Conservation (phyloP, 768 basidiomycete genomes). For the Panellus pusillus region DNA sequence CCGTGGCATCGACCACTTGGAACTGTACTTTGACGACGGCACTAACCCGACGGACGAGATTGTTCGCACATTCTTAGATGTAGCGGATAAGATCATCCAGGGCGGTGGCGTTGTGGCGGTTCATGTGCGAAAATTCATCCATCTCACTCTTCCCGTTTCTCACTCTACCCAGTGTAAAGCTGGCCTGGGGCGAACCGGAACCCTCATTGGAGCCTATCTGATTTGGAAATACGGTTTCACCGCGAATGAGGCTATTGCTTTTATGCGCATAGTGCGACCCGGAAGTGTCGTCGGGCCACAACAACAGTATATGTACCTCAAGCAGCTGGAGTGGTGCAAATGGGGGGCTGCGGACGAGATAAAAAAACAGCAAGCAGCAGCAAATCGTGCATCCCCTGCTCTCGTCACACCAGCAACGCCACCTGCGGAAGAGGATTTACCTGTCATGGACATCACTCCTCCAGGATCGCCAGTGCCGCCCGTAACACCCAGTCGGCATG, state of each 20-base stretch:
- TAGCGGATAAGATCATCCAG: slow-evolving; percentile 78
- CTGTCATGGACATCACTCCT: slow-evolving; percentile 45
- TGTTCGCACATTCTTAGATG: slow-evolving; percentile 85
- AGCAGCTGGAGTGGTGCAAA: slow-evolving; percentile 90
- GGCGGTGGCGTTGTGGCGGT: slow-evolving; percentile 82
- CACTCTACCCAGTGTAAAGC: slow-evolving; percentile 77
- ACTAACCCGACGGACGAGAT: slow-evolving; percentile 97
- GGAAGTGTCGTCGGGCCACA: slow-evolving; percentile 92
- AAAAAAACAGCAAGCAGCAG: slow-evolving; percentile 46
- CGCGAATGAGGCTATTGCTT: slow-evolving; percentile 92
- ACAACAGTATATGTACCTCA: slow-evolving; percentile 93
- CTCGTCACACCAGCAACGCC: slow-evolving; percentile 77
- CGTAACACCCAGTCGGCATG: slow-evolving; percentile 79
- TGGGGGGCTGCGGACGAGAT: slow-evolving; percentile 90
- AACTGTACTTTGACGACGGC: slow-evolving; percentile 97
- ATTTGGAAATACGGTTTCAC: slow-evolving; percentile 99
- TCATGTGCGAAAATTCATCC: slow-evolving; percentile 56
- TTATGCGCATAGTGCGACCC: slow-evolving; percentile 97
- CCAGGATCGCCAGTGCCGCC: slow-evolving; percentile 37
- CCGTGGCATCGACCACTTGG: slow-evolving; percentile 84
- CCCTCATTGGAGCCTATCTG: slow-evolving; percentile 95
- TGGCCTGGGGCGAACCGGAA: slow-evolving; percentile 93
- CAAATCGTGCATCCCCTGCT: slow-evolving; percentile 37
- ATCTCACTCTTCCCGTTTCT: slow-evolving; percentile 15
- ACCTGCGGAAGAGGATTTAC: slow-evolving; percentile 76